phyloP scores from a whole-genome alignment of 768 basidiomycete genomes.

The Hypsizygus marmoreus region DNA sequence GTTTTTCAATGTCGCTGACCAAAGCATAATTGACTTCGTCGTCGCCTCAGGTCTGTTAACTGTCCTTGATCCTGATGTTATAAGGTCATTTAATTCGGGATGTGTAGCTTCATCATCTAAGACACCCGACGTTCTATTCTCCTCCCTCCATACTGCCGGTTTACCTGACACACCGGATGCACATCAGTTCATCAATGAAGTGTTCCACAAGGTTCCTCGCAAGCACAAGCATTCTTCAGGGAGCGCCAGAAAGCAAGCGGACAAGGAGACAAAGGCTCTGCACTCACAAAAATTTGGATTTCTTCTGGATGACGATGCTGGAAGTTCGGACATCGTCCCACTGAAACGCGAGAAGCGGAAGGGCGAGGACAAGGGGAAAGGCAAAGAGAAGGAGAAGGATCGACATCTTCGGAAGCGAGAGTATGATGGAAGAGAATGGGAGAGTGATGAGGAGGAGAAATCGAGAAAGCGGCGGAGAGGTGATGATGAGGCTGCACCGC shows the following conservation, averaged over 20 bases:
- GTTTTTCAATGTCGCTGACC: slow-evolving; percentile 86
- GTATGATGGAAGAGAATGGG: slow-evolving; percentile 81
- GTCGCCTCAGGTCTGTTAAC: slow-evolving; percentile 75
- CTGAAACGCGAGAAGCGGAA: slow-evolving; percentile 43
- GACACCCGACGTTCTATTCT: slow-evolving; percentile 75
- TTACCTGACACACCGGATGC: slow-evolving; percentile 81
- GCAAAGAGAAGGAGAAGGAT: slow-evolving; percentile 53
- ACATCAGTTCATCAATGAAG: slow-evolving; percentile 76
- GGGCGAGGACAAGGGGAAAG: slow-evolving; percentile 46
- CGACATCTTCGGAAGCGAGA: slow-evolving; percentile 79
- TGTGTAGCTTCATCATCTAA: slow-evolving; percentile 77
- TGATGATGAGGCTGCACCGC: slow-evolving; percentile 42
- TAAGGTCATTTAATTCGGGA: slow-evolving; percentile 6
- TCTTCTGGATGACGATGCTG: slow-evolving; percentile 77
- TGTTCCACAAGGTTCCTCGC: slow-evolving; percentile 76
- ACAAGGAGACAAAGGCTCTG: slow-evolving; percentile 72
- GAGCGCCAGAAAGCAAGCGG: slow-evolving; percentile 62
- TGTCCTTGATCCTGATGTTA: slow-evolving; percentile 1
- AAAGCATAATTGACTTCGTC: slow-evolving; percentile 84
- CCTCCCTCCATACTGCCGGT: slow-evolving; percentile 73
- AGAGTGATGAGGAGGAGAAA: slow-evolving; percentile 87
- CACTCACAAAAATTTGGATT: slow-evolving; percentile 77
- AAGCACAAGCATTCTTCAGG: slow-evolving; percentile 62
- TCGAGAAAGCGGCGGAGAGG: slow-evolving; percentile 62
- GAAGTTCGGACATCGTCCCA: slow-evolving; percentile 41